Evolutionary conservation across 257 asterid species (phyloP).

Genomic region (Solanum dulcamara): DNA sequence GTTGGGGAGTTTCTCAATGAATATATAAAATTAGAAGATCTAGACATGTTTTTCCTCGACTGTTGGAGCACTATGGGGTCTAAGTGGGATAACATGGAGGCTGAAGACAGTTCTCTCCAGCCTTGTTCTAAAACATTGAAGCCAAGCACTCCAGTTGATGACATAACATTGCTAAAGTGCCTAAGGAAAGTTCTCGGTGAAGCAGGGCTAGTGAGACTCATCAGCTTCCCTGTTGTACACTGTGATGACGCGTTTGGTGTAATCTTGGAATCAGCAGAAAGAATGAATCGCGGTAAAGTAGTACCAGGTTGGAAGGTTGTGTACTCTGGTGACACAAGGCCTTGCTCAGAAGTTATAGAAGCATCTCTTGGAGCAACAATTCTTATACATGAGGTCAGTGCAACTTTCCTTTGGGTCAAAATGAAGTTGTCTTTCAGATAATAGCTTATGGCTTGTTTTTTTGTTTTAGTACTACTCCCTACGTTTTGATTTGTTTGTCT

Average conservation of each 20-base stretch:
- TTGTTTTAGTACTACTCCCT: too few species aligned
- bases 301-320: slow-evolving; percentile 85
- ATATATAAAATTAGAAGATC: slow-evolving; percentile 83
- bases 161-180: slow-evolving; percentile 21
- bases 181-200: slow-evolving; percentile 39
- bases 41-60: slow-evolving; percentile 80
- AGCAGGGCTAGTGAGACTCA: slow-evolving; percentile 56
- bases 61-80: slow-evolving; percentile 57
- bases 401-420: background rate
- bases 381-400: slow-evolving; percentile 66
- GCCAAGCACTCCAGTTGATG: slow-evolving; percentile 36
- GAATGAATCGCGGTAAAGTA: slow-evolving; percentile 44
- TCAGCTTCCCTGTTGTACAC: slow-evolving; percentile 75
- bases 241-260: slow-evolving; percentile 83
- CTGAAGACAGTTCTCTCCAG: background rate
- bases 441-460: too few species aligned
- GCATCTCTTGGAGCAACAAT: slow-evolving; percentile 75
- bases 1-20: slow-evolving; percentile 77
- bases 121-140: slow-evolving; percentile 8
- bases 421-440: too few species aligned
- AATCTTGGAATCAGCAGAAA: slow-evolving; percentile 39
- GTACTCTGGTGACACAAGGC: slow-evolving; percentile 95
- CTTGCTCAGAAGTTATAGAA: slow-evolving; percentile 68
- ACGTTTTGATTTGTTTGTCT: too few species aligned
- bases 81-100: slow-evolving; percentile 28